Evolutionary conservation across 108 stramenopile species (phyloP), one percentile per base, ranked within the genome.

Genomic region (Cyclotella atomus): DNA sequence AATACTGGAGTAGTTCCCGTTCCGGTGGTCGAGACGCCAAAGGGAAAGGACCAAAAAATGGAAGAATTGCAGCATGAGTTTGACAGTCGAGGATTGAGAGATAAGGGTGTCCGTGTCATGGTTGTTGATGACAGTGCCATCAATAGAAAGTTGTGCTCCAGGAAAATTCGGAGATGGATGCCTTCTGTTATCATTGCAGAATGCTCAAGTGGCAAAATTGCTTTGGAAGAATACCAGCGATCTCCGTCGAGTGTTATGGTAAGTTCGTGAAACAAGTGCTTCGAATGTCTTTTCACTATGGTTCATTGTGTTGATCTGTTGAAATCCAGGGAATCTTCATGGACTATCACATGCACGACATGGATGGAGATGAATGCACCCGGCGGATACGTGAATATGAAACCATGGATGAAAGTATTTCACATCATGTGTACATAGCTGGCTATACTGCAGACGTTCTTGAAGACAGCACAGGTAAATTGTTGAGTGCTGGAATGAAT

Each of bases 331-430:
- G 73, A 2, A 57, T 74, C 15, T 74, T 74, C 38, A 23, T 74
- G 54, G 73, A 74, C 33, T 74, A 43, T 67, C 73, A 74, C 43
- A 74, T 74, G 73, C 73, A 21, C 8, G 73, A 41, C 15, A 74
- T 74, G 73, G 73, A 74, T 57, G 73, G 73, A 23, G 73, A 74
- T 57, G 53, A 29, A 29, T 33, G 19, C 4, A 34, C 73, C 30
- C 38, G 73, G 33, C 25, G 23, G 17, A 74, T 74, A 27, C 65
- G 73, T 21, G 73, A 67, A 34, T 74, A 34, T 43, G 73, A 74
- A 54, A 46, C 32, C 12, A 68, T 38, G 3, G 54, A 74, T 35
- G 73, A 57, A 29, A 53, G 41, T 68, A 30, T 57, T 5, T 0
- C 3, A 6, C 14, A 34, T 23, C 19, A 17, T 8, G 73, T 74